Evolutionary conservation across 306 rosid genomes (phyloP).

Genomic region (Pyrus communis): DNA sequence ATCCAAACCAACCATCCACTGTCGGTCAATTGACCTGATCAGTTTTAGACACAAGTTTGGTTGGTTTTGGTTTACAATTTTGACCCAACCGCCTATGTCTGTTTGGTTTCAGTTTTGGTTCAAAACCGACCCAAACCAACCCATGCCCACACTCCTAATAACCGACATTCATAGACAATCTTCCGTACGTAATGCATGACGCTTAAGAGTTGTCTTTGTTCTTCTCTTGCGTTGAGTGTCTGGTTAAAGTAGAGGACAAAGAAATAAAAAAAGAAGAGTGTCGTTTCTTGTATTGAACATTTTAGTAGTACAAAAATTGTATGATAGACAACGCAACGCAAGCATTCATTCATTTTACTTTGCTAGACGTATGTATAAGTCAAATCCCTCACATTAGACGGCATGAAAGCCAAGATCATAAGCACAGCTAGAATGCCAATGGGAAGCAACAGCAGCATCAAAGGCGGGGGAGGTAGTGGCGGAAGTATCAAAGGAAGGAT

Average conservation of each 20-base stretch:
- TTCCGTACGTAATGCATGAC: no score
- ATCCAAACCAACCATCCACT: no score
- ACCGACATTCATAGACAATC: no score
- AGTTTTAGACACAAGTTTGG: no score
- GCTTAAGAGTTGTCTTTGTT: no score
- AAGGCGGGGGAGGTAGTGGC: conserved; percentile 51
- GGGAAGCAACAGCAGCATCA: conserved; percentile 44
- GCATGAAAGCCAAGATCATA: conserved; percentile 52
- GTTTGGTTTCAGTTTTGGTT: no score
- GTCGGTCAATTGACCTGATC: no score
- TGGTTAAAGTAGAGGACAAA: neutral
- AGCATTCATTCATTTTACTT: neutral
- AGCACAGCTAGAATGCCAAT: conserved; percentile 39
- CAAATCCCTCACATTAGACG: conserved; percentile 37
- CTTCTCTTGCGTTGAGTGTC: no score
- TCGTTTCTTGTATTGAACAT: conserved; percentile 5
- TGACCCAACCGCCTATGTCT: no score
- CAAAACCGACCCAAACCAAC: no score
- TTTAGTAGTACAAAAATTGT: conserved; percentile 16
- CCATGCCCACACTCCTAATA: no score
- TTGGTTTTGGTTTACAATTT: no score
- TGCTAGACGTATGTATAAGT: conserved; percentile 30
- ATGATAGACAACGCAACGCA: neutral
- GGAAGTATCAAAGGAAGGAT: conserved; percentile 55
- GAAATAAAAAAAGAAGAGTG: neutral